Evolutionary conservation across 1,284 basidiomycete genomes (phyloP), one percentile per base, ranked within the genome.

Genomic region (Sparassis latifolia): DNA sequence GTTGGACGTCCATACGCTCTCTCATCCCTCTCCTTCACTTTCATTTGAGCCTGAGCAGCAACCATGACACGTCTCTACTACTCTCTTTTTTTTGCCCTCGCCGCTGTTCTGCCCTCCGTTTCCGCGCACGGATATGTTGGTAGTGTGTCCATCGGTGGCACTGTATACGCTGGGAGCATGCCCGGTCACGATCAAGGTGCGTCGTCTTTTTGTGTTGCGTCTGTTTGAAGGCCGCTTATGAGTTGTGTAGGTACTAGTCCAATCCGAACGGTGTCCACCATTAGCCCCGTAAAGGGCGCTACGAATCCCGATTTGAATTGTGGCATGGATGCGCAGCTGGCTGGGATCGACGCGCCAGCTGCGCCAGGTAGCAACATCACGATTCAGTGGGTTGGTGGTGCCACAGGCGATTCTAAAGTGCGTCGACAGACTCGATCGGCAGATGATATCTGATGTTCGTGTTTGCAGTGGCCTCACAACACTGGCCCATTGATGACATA

Each of bases 401-500:
- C 75, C 57, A 45, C 41, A 33, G 69, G 69, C 5, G 69, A 45
- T 33, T 45, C 66, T 48, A 66, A 74, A 45, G 80, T 83, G 54
- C 52, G 78, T 71, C 6, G 37, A 46, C 20, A 42, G n/a, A 39
- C 20, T 12, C 9, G n/a, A 43, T 47, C 28, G 39, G 42, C 20
- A 20, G 20, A 20, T 20, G 20, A 20, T 20, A 28, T 41, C 30
- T 38, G 20, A 20, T 20, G 10, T 51, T 32, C 42, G 35, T 40
- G 20, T 4, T 44, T 28, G 38, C 48, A 86, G 82, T 87, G 84
- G 86, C 80, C 81, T 2, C 86, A 89, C 59, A 73, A 85, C 52
- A 80, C 71, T 9, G 86, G 86, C 3, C 86, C 86, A 2, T 66
- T 89, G 61, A 70, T 88, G 66, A 84, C 80, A 38, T 89, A 89